phyloP scores from a whole-genome alignment of 1,139 yeast genomes.

The Magnusiomyces ingens region DNA sequence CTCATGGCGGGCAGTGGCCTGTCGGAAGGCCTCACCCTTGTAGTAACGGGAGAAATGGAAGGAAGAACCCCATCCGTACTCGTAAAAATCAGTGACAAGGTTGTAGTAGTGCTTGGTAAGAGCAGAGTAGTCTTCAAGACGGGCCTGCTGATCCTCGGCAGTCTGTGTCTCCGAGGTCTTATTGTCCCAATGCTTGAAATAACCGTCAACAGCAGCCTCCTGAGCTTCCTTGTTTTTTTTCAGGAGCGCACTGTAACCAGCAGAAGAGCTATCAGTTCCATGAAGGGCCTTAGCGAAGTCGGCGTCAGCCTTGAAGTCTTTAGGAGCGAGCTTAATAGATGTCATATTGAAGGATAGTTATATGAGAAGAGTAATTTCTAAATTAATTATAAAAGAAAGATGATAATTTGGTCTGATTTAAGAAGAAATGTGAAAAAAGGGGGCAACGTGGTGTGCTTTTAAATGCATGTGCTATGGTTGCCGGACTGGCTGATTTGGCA shows the following conservation, averaged over 20 bases:
- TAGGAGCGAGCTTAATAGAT: constrained; percentile 32
- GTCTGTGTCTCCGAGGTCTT: constrained; percentile 50
- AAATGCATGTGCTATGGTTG: too few relatives aligned
- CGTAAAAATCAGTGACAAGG: constrained; percentile 92
- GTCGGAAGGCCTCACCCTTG: constrained; percentile 87
- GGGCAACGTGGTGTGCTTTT: neutral
- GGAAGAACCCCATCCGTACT: constrained; percentile 99
- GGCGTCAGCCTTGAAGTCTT: constrained; percentile 35
- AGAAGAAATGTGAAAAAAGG: neutral
- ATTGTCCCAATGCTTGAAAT: constrained; percentile 91
- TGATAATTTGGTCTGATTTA: neutral
- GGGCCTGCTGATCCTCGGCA: constrained; percentile 56
- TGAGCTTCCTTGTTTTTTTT: constrained; percentile 75
- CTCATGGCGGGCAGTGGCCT: constrained; percentile 95
- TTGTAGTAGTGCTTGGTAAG: constrained; percentile 94
- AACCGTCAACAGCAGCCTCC: constrained; percentile 77
- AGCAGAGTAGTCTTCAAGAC: constrained; percentile 79
- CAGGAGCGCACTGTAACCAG: constrained; percentile 72
- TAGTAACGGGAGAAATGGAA: constrained; percentile 95
- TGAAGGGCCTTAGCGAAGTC: constrained; percentile 81
- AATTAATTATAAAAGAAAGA: neutral
- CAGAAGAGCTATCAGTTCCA: constrained; percentile 58
- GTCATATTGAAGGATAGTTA: constrained; percentile 20
- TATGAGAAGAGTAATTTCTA: neutral
- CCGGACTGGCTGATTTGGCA: too few relatives aligned